Base-by-base conservation (phyloP, 768 basidiomycete species). In the Inosperma sp. region DNA sequence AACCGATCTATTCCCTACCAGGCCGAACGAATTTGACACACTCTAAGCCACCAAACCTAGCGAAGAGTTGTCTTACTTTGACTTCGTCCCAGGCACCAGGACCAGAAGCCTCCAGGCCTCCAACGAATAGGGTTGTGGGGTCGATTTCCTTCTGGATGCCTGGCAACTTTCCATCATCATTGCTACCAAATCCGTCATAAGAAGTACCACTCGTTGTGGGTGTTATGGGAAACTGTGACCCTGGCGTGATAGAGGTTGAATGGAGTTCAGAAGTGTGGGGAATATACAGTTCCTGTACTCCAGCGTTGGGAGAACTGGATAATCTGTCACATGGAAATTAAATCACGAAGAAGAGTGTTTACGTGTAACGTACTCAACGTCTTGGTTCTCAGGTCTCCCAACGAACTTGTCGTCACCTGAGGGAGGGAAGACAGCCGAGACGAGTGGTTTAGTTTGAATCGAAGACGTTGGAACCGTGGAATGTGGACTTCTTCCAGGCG, bases 91-190 rank as follows among this genome's bases (percentile, higher is more conserved):
- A 90, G 6, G 79, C 78, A 22, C 72, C 71, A 3, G 80, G 73
- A 5, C 82, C 83, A 57, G 72, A 74, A 60, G 80, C 76, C 57
- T 85, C 82, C 36, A 91, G 72, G 4, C 86, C 86, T 6, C 88
- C 88, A 23, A 89, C 84, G 62, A 89, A 90, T 23, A 91, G 71
- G 2, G 85, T 82, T 2, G 75, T 80, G 0, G 82, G 83, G 61
- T 89, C 86, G 12, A 83, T 63, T 19, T 76, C 72, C 49, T 69
- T 68, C 26, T 72, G 68, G 8, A 54, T 53, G 26, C 61, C 57
- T 19, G 41, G 43, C 17, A 41, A 48, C 17, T 42, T 30, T 14
- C 21, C 37, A 13, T 55, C 53, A n/a, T 64, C 62, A 35, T 65
- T 62, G 23, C 26, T 51, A 29, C 63, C 60, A 23, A 60, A 63